Conservation (phyloP, 805 yeast genomes). For the Myxozyma mucilagina region DNA sequence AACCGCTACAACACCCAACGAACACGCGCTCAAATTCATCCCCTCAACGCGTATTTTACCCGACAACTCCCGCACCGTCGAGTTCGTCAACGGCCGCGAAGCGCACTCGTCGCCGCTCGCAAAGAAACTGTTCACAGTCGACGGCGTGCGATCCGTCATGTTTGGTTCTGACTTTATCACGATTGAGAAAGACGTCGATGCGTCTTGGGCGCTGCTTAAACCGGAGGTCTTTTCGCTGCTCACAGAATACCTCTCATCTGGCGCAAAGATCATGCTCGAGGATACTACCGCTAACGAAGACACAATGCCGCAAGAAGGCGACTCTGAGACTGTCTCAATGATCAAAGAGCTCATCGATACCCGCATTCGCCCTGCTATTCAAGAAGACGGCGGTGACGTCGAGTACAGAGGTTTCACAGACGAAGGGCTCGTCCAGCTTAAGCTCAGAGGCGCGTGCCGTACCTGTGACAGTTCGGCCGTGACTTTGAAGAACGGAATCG, state of each 20-base stretch:
- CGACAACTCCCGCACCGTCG: slow-evolving; percentile 58
- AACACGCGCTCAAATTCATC: slow-evolving; percentile 77
- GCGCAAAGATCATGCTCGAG: slow-evolving; percentile 49
- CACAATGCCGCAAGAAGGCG: slow-evolving; percentile 60
- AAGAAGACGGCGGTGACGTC: slow-evolving; percentile 98
- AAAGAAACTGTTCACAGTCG: slow-evolving; percentile 67
- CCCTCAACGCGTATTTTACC: slow-evolving; percentile 69
- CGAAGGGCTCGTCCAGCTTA: slow-evolving; percentile 84
- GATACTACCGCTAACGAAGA: slow-evolving; percentile 43
- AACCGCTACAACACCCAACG: slow-evolving; percentile 84
- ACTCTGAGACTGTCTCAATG: slow-evolving; percentile 79
- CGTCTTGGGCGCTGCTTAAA: slow-evolving; percentile 70
- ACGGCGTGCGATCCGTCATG: slow-evolving; percentile 74
- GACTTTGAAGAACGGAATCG: slow-evolving; percentile 92
- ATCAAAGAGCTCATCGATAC: slow-evolving; percentile 91
- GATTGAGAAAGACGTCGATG: slow-evolving; percentile 61
- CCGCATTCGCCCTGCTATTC: slow-evolving; percentile 94
- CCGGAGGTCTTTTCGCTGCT: slow-evolving; percentile 57
- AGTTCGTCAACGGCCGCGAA: slow-evolving; percentile 72
- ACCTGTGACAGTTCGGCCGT: slow-evolving; percentile 88
- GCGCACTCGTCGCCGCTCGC: slow-evolving; percentile 77
- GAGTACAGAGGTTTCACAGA: slow-evolving; percentile 84
- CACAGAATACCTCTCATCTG: slow-evolving; percentile 49
- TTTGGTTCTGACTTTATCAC: slow-evolving; percentile 84
- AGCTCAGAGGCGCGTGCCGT: slow-evolving; percentile 93